Base-by-base conservation (phyloP, 2,329 filamentous ascomycete genomes). In the Calonectria leucothoes region DNA sequence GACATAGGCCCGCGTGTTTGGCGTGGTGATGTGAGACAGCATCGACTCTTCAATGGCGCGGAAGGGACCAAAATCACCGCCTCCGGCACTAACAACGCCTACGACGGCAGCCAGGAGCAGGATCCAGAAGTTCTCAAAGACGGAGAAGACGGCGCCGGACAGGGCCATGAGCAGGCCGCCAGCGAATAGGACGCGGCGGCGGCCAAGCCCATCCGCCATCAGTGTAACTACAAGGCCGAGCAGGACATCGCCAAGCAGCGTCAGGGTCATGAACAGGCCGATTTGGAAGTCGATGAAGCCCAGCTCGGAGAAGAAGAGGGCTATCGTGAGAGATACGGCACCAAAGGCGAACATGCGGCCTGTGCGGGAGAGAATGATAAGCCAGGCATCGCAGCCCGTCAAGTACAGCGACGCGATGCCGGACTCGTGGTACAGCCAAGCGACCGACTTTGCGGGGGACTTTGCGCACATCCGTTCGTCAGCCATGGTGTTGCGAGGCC, bases 1-100 rank as follows among this genome's bases (percentile, higher is more conserved):
- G n/a, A 94, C 91, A 81, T 93, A 91, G 17, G 90, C 85, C 59
- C 92, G 84, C 0, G 88, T 89, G 35, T 86, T 82, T 0, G 88
- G 86, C 0, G 84, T 87, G 0, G 91, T 93, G 55, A 93, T 85
- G 79, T 93, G 90, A 6, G 91, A 90, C 10, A 93, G 80, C 39
- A 89, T 91, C 0, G 89, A 91, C 84, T 94, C 92, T 79, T 94
- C 92, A 37, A 94, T 90, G 4, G 91, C 91, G 45, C 92, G 86
- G 76, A 94, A 94, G 0, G 92, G 92, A 0, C 92, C 92, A 79
- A 93, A 93, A 76, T 94, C 92, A 20, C 91, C 89, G 8, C 92
- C 92, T 2, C 85, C 91, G 0, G 91, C 88, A 80, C 89, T 91
- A 66, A 93, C 89, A 5, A 93, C 90, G 2, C 91, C 91, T 3